A percentile compares a stretch with the other conserved stretches of the same genome.
Evolutionary conservation across 2,329 filamentous ascomycete species (phyloP).

Genomic region (Claviceps digitariae): DNA sequence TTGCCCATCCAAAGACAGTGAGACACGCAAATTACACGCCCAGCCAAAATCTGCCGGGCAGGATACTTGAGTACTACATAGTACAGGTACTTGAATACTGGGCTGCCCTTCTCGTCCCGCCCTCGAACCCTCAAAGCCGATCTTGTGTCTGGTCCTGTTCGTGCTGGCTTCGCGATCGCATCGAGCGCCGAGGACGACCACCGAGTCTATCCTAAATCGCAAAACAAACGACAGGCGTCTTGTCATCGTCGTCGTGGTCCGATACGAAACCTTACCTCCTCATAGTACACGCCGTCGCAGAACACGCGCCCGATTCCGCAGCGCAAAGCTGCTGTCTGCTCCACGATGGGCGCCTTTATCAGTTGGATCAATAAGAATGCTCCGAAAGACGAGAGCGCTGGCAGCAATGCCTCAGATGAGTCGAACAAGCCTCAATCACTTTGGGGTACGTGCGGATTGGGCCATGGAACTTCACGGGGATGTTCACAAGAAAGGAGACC

Average conservation of each 20-base stretch:
- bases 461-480: neutral
- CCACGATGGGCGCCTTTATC: slow-evolving; percentile 24
- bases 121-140: neutral
- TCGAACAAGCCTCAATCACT: slow-evolving; percentile 18
- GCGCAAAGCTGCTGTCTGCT: slow-evolving; percentile 7
- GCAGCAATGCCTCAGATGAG: slow-evolving; percentile 7
- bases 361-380: slow-evolving; percentile 24
- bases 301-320: neutral
- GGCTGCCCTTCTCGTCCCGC: neutral
- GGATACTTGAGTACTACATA: neutral
- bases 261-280: neutral
- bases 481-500: neutral
- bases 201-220: neutral
- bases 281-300: neutral
- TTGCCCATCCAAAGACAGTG: neutral
- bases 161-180: neutral
- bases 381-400: slow-evolving; percentile 12
- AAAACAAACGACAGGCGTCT: neutral
- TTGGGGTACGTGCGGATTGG: slow-evolving; percentile 16
- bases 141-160: neutral
- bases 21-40: neutral
- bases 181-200: neutral
- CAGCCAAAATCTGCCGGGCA: neutral
- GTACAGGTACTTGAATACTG: neutral
- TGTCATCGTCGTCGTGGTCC: neutral